A percentile compares a stretch with the other conserved stretches of the same genome.
Conservation (phyloP, 345 rosid species). For the Eucalyptus marginata region DNA sequence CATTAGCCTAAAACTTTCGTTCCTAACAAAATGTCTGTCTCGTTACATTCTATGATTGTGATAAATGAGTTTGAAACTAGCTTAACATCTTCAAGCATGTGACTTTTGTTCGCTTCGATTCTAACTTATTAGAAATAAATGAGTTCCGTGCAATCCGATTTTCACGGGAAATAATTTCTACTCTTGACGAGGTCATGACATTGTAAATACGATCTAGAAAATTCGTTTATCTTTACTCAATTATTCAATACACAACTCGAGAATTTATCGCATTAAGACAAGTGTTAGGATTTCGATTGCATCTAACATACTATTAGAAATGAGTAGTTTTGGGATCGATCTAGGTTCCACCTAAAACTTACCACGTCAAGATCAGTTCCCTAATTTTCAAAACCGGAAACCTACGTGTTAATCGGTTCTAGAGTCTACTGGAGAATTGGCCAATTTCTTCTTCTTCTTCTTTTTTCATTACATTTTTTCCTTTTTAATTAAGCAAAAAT, state of each 20-base stretch:
- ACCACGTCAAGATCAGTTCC: fast-evolving
- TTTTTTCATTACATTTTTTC: too few relatives aligned
- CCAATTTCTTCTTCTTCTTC: too few relatives aligned
- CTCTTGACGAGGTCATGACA: not conserved
- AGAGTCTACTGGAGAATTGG: fast-evolving
- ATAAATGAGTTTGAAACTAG: not conserved
- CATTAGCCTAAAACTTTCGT: not conserved
- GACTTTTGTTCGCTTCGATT: not conserved
- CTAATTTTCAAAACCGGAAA: fast-evolving
- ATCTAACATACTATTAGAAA: fast-evolving
- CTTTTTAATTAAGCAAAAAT: not conserved
- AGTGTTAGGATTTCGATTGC: too few relatives aligned
- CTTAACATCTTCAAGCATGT: not conserved
- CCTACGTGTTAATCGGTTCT: fast-evolving
- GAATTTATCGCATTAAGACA: not conserved
- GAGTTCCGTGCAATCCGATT: not conserved
- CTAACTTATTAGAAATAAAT: not conserved
- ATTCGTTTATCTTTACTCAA: fast-evolving
- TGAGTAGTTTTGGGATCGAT: fast-evolving
- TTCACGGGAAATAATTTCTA: too few relatives aligned
- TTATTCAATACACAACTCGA: fast-evolving
- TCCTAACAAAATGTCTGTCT: not conserved
- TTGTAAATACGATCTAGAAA: fast-evolving
- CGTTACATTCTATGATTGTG: not conserved
- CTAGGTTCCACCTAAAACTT: fast-evolving